Evolutionary conservation across 2,329 filamentous ascomycete species (phyloP).

Genomic region (Cyphellophora europaea): DNA sequence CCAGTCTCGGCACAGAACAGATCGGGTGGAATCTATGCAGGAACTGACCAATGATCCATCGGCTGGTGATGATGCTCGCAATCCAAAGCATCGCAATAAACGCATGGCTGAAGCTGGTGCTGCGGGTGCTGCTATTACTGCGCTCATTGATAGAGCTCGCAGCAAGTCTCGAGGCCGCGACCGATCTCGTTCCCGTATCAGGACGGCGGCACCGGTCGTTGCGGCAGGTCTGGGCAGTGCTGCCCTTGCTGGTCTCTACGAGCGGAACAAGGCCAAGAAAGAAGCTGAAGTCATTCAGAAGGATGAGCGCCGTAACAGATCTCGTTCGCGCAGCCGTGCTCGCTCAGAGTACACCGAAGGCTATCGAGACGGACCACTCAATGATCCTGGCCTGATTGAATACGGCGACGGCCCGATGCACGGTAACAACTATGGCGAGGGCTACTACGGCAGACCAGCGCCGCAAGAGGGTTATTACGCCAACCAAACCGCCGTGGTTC

Average conservation of each 20-base stretch:
- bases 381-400: constrained; percentile 49
- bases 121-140: constrained; percentile 53
- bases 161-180: constrained; percentile 48
- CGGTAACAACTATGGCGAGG: constrained; percentile 39
- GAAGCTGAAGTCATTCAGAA: constrained; percentile 29
- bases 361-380: constrained; percentile 33
- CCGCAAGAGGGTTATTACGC: constrained; percentile 30
- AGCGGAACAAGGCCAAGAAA: constrained; percentile 52
- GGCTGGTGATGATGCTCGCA: constrained; percentile 24
- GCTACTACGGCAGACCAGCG: constrained; percentile 35
- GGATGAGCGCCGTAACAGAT: constrained; percentile 27
- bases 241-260: constrained; percentile 52
- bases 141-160: constrained; percentile 48
- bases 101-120: constrained; percentile 53
- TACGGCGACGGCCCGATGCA: constrained; percentile 56
- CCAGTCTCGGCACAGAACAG: constrained; percentile 14
- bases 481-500: constrained; percentile 30
- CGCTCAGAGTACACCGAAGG: constrained; percentile 32
- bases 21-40: constrained; percentile 8
- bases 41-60: constrained; percentile 15
- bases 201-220: constrained; percentile 49
- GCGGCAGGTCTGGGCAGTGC: constrained; percentile 53
- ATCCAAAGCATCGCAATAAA: constrained; percentile 43
- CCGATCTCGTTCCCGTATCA: constrained; percentile 46
- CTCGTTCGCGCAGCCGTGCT: constrained; percentile 35